Evolutionary conservation across 345 rosid genomes (phyloP), one percentile per base, ranked within the genome.

Genomic region (Iberis pinnata): DNA sequence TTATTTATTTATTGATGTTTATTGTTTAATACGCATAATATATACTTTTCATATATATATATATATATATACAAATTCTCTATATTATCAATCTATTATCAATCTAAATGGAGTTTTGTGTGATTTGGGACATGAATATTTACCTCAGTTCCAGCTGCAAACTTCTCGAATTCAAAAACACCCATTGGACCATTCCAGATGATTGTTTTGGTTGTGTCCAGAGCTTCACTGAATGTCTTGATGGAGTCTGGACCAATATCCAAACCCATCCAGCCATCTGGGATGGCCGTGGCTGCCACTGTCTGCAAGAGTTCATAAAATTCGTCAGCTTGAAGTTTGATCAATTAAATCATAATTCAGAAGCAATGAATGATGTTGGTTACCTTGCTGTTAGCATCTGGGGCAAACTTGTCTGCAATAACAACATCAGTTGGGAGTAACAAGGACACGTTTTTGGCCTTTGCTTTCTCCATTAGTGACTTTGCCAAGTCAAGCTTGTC

Each of bases 111-210:
- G n/a, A n/a, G n/a, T n/a, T n/a, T n/a, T n/a, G n/a, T n/a, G n/a
- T n/a, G n/a, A n/a, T n/a, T n/a, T n/a, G n/a, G n/a, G n/a, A n/a
- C n/a, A n/a, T n/a, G n/a, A n/a, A n/a, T n/a, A n/a, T n/a, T n/a
- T 65, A 80, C 90, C 84, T 83, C 87, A 18, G 96, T 89, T 67
- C 97, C 97, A 64, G 57, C 67, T 1, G 96, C 95, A 49, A 89
- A 89, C 75, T 89, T 82, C 0, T 79, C 87, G 61, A 78, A 89
- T 61, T 89, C 97, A 56, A 89, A 89, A 70, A 84, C 97, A 62
- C 96, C 97, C 97, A 89, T 89, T 9, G 97, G 97, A 66, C 97
- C 96, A 19, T 86, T 89, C 97, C 97, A 89, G 80, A 89, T 89
- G 50, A 89, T 73, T 36, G 97, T 89, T 66, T 89, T 46, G 70